Evolutionary conservation across 345 rosid genomes (phyloP).

Genomic region (Microcos paniculata): DNA sequence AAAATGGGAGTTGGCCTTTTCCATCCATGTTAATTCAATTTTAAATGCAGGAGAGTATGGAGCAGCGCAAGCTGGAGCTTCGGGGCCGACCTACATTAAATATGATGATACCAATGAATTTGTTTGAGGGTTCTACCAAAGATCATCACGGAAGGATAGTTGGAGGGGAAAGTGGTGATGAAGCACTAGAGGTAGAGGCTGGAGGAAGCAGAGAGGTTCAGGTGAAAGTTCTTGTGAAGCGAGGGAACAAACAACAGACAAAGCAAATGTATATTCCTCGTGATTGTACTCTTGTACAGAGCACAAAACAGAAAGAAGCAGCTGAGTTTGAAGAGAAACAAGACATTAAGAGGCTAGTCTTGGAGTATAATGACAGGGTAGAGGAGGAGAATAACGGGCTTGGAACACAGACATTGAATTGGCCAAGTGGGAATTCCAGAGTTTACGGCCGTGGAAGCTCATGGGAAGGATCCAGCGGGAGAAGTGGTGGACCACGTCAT

Average conservation of each 20-base stretch:
- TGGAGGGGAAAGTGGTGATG: conserved; percentile 84
- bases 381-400: conserved; percentile 87
- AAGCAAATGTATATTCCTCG: conserved; percentile 89
- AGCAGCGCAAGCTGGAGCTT: conserved; percentile 86
- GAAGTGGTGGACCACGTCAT: conserved; percentile 62
- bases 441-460: conserved; percentile 40
- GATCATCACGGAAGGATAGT: conserved; percentile 74
- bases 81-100: conserved; percentile 84
- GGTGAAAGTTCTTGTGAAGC: conserved; percentile 95
- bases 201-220: conserved; percentile 81
- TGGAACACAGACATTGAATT: conserved; percentile 67
- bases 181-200: conserved; percentile 63
- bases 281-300: conserved; percentile 80
- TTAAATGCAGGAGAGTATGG: conserved; percentile 89
- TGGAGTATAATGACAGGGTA: conserved; percentile 94
- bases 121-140: conserved; percentile 84
- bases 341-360: conserved; percentile 91
- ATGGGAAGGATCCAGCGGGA: conserved; percentile 61
- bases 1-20: not conserved
- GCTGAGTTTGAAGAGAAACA: conserved; percentile 97
- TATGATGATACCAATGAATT: conserved; percentile 90
- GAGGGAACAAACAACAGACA: conserved; percentile 95
- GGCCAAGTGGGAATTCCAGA: conserved; percentile 70
- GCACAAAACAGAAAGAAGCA: conserved; percentile 99
- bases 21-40: conserved; percentile 9